Evolutionary conservation across 192 early-diverging fungal species (phyloP).

Genomic region (Neocallimastix lanati): DNA sequence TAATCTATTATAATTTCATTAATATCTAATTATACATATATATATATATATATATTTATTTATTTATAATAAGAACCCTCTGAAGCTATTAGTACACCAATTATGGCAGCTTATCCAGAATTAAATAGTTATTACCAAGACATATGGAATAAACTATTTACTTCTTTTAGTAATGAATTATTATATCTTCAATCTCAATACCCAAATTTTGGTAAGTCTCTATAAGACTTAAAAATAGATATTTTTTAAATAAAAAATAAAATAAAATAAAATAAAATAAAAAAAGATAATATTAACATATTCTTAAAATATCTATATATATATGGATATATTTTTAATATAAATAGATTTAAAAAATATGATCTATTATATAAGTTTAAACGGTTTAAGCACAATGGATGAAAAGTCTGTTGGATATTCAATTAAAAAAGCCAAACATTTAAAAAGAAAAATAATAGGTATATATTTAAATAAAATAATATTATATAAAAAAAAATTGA

Average conservation of each 20-base stretch:
- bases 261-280: too few species aligned
- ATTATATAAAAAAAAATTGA: too few species aligned
- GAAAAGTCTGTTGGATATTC: neutral
- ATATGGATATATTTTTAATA: too few species aligned
- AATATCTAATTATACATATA: too few species aligned
- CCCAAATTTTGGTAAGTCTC: neutral
- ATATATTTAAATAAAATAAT: too few species aligned
- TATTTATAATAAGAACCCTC: neutral
- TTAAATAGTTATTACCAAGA: neutral
- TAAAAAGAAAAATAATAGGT: neutral
- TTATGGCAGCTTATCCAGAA: neutral
- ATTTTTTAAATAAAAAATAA: too few species aligned
- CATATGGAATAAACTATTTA: neutral
- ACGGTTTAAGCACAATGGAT: neutral
- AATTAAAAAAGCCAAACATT: neutral
- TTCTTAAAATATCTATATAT: too few species aligned
- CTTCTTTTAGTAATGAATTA: neutral
- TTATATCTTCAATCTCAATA: neutral
- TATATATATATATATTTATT: too few species aligned
- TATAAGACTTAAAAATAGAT: too few species aligned
- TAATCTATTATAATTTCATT: too few species aligned
- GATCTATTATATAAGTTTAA: neutral
- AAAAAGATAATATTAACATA: too few species aligned
- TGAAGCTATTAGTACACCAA: neutral
- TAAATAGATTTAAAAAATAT: neutral